A percentile compares a stretch with the other conserved stretches of the same genome.
phyloP scores from a whole-genome alignment of 768 basidiomycete genomes.

The Lentinula raphanica region DNA sequence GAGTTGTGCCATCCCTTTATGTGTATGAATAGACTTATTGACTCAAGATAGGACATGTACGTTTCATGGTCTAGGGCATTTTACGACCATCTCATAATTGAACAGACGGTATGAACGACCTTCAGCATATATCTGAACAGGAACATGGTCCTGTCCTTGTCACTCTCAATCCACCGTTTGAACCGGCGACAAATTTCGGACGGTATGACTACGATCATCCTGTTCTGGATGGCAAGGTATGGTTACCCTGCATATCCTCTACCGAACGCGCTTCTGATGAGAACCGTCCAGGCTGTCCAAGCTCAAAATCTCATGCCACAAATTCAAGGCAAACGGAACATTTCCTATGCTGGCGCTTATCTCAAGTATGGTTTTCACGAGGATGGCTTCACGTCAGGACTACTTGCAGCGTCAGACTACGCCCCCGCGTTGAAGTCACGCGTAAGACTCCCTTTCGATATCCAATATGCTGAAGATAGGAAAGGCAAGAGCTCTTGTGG shows the following conservation, averaged over 20 bases:
- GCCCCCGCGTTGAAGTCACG: not conserved
- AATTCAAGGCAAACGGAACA: conserved; percentile 59
- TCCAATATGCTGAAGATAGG: conserved; percentile 7
- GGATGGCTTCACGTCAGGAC: conserved; percentile 48
- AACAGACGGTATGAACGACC: conserved; percentile 67
- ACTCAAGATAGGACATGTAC: conserved; percentile 37
- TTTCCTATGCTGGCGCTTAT: conserved; percentile 69
- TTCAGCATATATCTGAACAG: conserved; percentile 59
- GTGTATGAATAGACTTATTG: not conserved
- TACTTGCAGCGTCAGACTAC: conserved; percentile 3
- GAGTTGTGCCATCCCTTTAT: conserved; percentile 18
- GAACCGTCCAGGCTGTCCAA: conserved; percentile 36
- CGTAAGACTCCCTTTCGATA: conserved; percentile 3
- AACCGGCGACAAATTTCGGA: conserved; percentile 45
- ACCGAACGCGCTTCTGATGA: not conserved
- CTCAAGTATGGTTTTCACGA: conserved; percentile 79
- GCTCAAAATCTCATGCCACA: conserved; percentile 47
- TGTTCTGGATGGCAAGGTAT: conserved; percentile 49
- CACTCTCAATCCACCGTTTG: conserved; percentile 69
- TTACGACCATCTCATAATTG: not conserved
- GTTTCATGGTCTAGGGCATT: conserved; percentile 2
- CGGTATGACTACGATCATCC: conserved; percentile 66
- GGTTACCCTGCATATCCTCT: conserved; percentile 8
- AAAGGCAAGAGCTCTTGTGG: not conserved
- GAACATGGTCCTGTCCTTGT: conserved; percentile 60